Evolutionary conservation across 192 early-diverging fungal species (phyloP).

Genomic region (Linnemannia zychae): DNA sequence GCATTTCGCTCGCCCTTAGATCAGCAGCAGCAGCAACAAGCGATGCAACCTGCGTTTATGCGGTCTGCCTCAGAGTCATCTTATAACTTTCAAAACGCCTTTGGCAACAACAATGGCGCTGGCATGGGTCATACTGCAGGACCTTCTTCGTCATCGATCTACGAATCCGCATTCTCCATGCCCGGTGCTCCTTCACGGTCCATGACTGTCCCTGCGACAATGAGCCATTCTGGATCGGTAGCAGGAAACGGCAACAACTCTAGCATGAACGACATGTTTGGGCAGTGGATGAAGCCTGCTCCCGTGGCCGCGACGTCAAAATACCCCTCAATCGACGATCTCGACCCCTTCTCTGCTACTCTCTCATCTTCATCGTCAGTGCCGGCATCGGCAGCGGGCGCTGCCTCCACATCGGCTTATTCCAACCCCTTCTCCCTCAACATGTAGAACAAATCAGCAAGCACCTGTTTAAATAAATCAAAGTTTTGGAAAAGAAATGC

Average conservation of each 20-base stretch:
- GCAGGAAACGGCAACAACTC: not conserved
- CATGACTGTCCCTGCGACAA: constrained; percentile 30
- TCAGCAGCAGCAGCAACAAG: constrained; percentile 4
- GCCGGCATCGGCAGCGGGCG: no score
- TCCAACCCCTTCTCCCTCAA: constrained; percentile 37
- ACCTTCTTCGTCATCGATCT: constrained; percentile 3
- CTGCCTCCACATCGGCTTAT: not conserved
- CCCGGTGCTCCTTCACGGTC: constrained; percentile 15
- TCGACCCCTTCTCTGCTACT: constrained; percentile 31
- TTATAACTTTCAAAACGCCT: constrained; percentile 12
- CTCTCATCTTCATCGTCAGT: constrained; percentile 4
- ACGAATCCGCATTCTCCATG: constrained; percentile 35
- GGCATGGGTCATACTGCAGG: not conserved
- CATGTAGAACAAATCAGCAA: constrained; percentile 11
- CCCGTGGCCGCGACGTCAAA: constrained; percentile 24
- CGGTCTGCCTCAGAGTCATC: constrained; percentile 25
- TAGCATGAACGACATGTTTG: constrained; percentile 43
- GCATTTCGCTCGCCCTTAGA: constrained; percentile 1
- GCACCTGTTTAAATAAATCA: no score
- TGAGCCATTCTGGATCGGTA: not conserved
- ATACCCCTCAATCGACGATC: constrained; percentile 48
- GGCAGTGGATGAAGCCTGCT: constrained; percentile 41
- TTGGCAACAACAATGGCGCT: not conserved
- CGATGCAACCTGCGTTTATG: constrained; percentile 7
- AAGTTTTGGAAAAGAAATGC: no score